Conservation (phyloP, 2,329 filamentous ascomycete species). For the Cladorrhinum sp. region DNA sequence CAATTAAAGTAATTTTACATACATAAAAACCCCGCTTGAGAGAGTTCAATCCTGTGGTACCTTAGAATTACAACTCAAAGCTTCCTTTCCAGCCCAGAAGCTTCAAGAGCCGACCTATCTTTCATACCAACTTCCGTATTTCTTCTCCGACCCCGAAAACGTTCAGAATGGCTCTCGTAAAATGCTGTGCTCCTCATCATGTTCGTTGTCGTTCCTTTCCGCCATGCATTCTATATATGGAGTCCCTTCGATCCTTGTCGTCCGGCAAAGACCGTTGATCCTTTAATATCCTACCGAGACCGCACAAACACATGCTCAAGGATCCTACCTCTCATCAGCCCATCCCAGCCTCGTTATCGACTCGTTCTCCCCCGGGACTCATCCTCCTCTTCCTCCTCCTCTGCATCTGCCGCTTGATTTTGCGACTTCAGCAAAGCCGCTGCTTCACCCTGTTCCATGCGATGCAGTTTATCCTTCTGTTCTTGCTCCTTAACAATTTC, state of each 20-base stretch:
- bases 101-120: neutral
- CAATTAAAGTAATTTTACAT: neutral
- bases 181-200: neutral
- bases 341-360: neutral
- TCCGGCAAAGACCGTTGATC: neutral
- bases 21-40: neutral
- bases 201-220: neutral
- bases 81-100: neutral
- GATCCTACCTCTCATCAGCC: slow-evolving; percentile 1
- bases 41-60: neutral
- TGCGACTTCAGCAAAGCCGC: slow-evolving; percentile 43
- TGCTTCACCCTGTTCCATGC: slow-evolving; percentile 60
- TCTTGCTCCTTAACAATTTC: slow-evolving; percentile 32
- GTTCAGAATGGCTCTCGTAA: neutral
- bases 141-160: neutral
- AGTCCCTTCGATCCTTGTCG: neutral
- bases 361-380: slow-evolving; percentile 20
- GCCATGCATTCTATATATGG: neutral
- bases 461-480: slow-evolving; percentile 54
- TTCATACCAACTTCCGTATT: neutral
- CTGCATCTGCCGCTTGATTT: slow-evolving; percentile 28
- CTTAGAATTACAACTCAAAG: neutral
- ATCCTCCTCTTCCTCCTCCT: slow-evolving; percentile 31
- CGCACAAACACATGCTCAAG: neutral
- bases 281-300: neutral